Evolutionary conservation across 345 rosid genomes (phyloP).

Genomic region (Cochlearia excelsa): DNA sequence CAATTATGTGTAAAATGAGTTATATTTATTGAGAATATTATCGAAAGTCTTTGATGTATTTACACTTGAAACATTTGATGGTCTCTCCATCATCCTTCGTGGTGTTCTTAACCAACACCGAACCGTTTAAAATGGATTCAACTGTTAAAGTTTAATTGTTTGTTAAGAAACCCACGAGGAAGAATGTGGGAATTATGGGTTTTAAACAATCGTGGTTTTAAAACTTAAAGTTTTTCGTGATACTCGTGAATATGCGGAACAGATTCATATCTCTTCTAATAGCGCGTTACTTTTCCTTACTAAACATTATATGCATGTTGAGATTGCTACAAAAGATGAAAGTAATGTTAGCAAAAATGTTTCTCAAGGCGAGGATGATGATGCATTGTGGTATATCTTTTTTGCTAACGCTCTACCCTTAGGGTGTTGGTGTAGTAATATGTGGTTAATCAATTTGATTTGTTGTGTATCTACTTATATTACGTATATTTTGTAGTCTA

Average conservation of each 20-base stretch:
- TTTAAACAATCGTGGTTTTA: too few species aligned
- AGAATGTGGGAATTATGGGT: too few species aligned
- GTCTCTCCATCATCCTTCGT: too few species aligned
- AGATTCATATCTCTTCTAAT: slow-evolving; percentile 37
- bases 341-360: slow-evolving; percentile 52
- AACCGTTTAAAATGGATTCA: too few species aligned
- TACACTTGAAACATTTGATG: too few species aligned
- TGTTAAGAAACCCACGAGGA: too few species aligned
- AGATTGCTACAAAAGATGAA: slow-evolving; percentile 35
- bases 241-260: slow-evolving; percentile 42
- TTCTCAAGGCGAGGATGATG: slow-evolving; percentile 47
- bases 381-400: slow-evolving; percentile 55
- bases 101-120: too few species aligned
- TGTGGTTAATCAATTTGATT: background rate
- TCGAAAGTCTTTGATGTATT: too few species aligned
- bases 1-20: too few species aligned
- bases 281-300: slow-evolving; percentile 7
- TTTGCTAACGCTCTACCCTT: background rate
- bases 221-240: slow-evolving; percentile 14
- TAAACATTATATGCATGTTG: slow-evolving; percentile 45
- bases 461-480: background rate
- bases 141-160: too few species aligned
- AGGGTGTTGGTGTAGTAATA: too few species aligned
- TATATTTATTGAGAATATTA: too few species aligned
- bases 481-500: slow-evolving; percentile 41